Conservation (phyloP, 202 grass and related monocot species). For the Elaeis oleifera region DNA sequence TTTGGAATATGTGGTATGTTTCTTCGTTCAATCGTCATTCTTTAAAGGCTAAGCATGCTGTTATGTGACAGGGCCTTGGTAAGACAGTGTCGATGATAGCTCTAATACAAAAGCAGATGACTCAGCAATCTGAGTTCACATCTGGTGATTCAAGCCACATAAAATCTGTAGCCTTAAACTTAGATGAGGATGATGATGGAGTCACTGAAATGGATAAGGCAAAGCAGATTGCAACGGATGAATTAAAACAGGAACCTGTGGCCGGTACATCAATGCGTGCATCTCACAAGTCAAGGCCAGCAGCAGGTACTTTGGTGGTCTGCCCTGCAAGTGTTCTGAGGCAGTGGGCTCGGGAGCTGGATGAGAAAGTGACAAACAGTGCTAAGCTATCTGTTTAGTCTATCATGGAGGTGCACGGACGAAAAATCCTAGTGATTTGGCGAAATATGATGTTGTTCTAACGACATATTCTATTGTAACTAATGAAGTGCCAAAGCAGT, state of each 20-base stretch:
- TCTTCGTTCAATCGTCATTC: conserved; percentile 14
- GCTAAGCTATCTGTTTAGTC: conserved; percentile 76
- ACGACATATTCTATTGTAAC: conserved; percentile 96
- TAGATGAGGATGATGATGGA: conserved; percentile 82
- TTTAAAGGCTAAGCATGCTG: conserved; percentile 30
- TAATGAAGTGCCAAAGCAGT: conserved; percentile 96
- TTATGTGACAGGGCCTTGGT: conserved; percentile 72
- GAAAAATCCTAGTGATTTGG: conserved; percentile 66
- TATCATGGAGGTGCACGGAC: conserved; percentile 96
- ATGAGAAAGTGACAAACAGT: conserved; percentile 59
- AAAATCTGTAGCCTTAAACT: conserved; percentile 84
- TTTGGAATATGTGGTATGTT: neutral
- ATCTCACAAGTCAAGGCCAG: conserved; percentile 53
- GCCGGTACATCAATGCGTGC: conserved; percentile 24
- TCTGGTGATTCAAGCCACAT: conserved; percentile 56
- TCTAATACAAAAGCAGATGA: conserved; percentile 82
- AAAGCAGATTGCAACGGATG: conserved; percentile 26
- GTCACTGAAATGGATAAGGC: conserved; percentile 28
- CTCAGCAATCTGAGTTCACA: conserved; percentile 67
- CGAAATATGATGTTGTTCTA: conserved; percentile 88
- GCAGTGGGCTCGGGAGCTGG: conserved; percentile 82
- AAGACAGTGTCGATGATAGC: conserved; percentile 96
- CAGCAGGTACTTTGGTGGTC: conserved; percentile 90
- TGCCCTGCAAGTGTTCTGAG: conserved; percentile 91
- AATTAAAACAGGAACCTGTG: conserved; percentile 32